A percentile compares a stretch with the other conserved stretches of the same genome.
Conservation (phyloP, 2,329 filamentous ascomycete genomes). For the Penicillium sp. region DNA sequence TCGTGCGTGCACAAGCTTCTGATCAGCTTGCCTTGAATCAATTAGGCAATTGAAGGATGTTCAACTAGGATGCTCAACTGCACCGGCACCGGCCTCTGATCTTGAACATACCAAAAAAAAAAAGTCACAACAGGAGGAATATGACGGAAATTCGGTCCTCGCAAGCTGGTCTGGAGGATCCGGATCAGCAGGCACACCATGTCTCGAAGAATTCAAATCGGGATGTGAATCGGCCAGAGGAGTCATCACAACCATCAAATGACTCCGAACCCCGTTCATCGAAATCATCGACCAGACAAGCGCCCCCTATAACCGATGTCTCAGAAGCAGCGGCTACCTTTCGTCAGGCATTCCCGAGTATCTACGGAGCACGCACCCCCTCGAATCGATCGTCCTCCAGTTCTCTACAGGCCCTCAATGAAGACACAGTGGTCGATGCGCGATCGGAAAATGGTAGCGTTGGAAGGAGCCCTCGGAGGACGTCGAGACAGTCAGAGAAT, state of each 20-base stretch:
- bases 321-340: conserved; percentile 33
- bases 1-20: conserved; percentile 28
- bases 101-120: conserved; percentile 11
- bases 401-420: conserved; percentile 44
- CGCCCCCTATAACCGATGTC: conserved; percentile 26
- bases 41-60: conserved; percentile 28
- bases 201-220: conserved; percentile 23
- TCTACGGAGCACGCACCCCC: conserved; percentile 39
- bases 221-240: conserved; percentile 22
- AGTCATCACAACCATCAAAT: conserved; percentile 22
- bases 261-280: conserved; percentile 25
- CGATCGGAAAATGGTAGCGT: conserved; percentile 33
- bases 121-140: conserved; percentile 20
- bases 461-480: conserved; percentile 27
- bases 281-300: conserved; percentile 31
- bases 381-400: conserved; percentile 46
- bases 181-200: conserved; percentile 25
- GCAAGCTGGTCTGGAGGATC: conserved; percentile 34
- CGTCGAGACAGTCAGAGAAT: conserved; percentile 32
- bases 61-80: conserved; percentile 30
- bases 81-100: conserved; percentile 22
- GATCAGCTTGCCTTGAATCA: conserved; percentile 27
- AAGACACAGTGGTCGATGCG: conserved; percentile 38
- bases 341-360: conserved; percentile 34
- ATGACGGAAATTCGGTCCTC: conserved; percentile 35